Conservation (phyloP, 768 basidiomycete species). For the Boletellus ananiceps region DNA sequence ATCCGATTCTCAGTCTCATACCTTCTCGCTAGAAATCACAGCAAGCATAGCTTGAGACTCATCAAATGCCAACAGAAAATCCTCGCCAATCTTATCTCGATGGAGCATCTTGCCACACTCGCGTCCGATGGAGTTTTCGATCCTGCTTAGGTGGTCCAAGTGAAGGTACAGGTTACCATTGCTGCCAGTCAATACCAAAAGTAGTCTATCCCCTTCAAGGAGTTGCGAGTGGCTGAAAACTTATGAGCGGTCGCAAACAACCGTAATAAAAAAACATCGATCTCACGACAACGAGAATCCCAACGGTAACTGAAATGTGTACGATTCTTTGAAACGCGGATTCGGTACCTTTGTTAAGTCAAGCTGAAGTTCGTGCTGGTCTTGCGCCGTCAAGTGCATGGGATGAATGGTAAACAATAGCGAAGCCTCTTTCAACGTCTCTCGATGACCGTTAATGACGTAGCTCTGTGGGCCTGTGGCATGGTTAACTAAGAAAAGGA, state of each 20-base stretch:
- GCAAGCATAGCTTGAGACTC: slow-evolving; percentile 48
- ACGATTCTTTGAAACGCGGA: slow-evolving; percentile 25
- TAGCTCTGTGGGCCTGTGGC: slow-evolving; percentile 13
- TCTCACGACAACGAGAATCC: slow-evolving; percentile 25
- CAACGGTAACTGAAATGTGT: slow-evolving; percentile 21
- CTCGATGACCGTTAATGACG: slow-evolving; percentile 17
- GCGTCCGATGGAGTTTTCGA: slow-evolving; percentile 34
- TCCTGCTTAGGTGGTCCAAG: slow-evolving; percentile 31
- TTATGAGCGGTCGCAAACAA: neutral
- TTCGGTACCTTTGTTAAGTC: slow-evolving; percentile 17
- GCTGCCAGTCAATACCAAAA: slow-evolving; percentile 38
- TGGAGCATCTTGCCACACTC: slow-evolving; percentile 35
- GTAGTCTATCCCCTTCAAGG: slow-evolving; percentile 35
- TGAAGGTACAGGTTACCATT: slow-evolving; percentile 33
- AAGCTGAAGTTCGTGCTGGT: slow-evolving; percentile 28
- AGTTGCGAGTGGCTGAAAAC: slow-evolving; percentile 36
- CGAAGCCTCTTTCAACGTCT: slow-evolving; percentile 17
- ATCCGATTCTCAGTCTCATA: slow-evolving; percentile 8
- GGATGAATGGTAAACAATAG: slow-evolving; percentile 24
- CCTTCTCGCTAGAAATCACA: slow-evolving; percentile 42
- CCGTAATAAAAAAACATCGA: neutral
- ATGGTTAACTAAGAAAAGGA: neutral
- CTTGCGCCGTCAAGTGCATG: slow-evolving; percentile 29
- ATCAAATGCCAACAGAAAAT: slow-evolving; percentile 46
- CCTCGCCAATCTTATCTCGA: slow-evolving; percentile 44